Evolutionary conservation across 768 basidiomycete species (phyloP), one percentile per base, ranked within the genome.

Genomic region (Leccinum disarticulatum): DNA sequence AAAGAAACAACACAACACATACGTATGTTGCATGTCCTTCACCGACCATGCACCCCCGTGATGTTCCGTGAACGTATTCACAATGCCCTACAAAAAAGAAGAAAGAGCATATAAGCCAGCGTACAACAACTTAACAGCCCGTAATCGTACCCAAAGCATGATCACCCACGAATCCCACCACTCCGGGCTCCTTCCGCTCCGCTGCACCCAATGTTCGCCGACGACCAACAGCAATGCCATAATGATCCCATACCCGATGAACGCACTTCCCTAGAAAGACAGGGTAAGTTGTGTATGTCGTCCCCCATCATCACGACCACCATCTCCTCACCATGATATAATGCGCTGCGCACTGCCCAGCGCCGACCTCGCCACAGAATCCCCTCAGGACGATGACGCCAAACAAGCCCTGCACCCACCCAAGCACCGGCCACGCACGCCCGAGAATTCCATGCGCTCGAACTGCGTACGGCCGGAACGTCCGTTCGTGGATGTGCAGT

Each of bases 21-120:
- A 92, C 86, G 92, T 93, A 73, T 96, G 94, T 67, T 95, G 93
- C 91, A 95, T 90, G 72, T 96, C 95, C 72, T 96, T 95, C 55
- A 88, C 88, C 3, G 86, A 89, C 95, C 95, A 96, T 1, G 66
- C 71, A 19, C 80, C 80, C 8, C 91, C 91, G 52, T 86, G 89
- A 70, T 97, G 94, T 68, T 94, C 91, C 0, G 94, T 95, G 70
- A 96, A 95, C 0, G 94, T 95, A 65, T 97, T 96, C 58, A 97
- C 88, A 84, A 66, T 58, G 33, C 58, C 72, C 64, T 65, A 35
- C 2, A 5, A 61, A 57, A 54, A 36, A 7, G 15, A 17, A 17
- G 38, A 8, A 41, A 14, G 11, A 13, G 13, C 2, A 50, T 17
- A 43, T 61, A 15, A 61, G 49, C 7, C 38, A 52, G 38, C 15